Conservation (phyloP, 257 asterid genomes). For the Handroanthus guayacan region DNA sequence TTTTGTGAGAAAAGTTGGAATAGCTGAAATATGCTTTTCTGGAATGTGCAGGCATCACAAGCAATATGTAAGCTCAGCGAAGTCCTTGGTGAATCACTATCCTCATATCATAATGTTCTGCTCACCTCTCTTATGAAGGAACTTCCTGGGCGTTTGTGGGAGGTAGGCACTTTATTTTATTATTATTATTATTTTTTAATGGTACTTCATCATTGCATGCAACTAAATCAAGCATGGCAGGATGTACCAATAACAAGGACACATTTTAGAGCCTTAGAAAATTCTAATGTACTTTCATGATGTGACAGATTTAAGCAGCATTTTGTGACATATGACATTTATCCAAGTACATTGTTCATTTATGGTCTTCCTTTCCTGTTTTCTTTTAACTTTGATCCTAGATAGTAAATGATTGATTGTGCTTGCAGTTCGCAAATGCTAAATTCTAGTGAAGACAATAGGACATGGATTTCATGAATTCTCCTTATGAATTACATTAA, state of each 20-base stretch:
- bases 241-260: slow-evolving; percentile 6
- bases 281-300: too few relatives aligned
- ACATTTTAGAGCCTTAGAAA: slow-evolving; percentile 18
- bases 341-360: neutral
- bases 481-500: neutral
- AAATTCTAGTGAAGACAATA: neutral
- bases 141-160: slow-evolving; percentile 97
- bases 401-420: neutral
- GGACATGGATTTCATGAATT: neutral
- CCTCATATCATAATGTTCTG: slow-evolving; percentile 74
- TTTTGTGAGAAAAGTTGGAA: slow-evolving; percentile 22
- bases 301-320: neutral
- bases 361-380: neutral
- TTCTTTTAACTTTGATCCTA: neutral
- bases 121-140: slow-evolving; percentile 87
- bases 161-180: slow-evolving; percentile 54
- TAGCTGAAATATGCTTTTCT: slow-evolving; percentile 34
- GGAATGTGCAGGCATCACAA: slow-evolving; percentile 77
- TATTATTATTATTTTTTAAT: neutral
- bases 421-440: slow-evolving; percentile 32
- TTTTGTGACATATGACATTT: neutral
- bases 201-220: slow-evolving; percentile 11
- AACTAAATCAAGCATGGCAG: slow-evolving; percentile 27
- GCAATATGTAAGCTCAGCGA: slow-evolving; percentile 87
- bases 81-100: slow-evolving; percentile 81